Evolutionary conservation across 257 asterid genomes (phyloP).

Genomic region (Solanum paucissectum): DNA sequence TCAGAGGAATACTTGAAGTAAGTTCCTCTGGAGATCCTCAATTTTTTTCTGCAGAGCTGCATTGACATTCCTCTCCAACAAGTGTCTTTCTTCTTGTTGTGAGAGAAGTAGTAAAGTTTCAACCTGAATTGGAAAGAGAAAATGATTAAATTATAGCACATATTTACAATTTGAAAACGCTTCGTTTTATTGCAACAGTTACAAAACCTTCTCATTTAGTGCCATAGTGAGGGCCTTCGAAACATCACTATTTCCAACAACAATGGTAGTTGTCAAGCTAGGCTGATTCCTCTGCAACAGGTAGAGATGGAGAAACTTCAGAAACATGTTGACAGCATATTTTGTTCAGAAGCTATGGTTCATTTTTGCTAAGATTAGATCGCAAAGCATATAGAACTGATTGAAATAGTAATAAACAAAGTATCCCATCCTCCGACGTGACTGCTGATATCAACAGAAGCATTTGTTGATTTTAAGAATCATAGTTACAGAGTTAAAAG

Average conservation of each 20-base stretch:
- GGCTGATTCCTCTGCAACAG: constrained; percentile 35
- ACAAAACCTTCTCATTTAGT: constrained; percentile 79
- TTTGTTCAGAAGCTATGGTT: neutral
- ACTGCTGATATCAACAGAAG: neutral
- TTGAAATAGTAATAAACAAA: neutral
- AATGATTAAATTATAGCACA: neutral
- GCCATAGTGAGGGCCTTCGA: constrained; percentile 73
- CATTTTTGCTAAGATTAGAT: neutral
- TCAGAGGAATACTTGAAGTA: constrained; percentile 50
- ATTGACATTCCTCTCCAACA: constrained; percentile 73
- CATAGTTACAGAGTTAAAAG: neutral
- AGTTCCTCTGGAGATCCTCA: constrained; percentile 82
- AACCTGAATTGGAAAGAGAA: constrained; percentile 43
- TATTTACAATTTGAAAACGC: neutral
- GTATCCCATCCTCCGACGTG: neutral
- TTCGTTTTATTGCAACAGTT: constrained; percentile 3
- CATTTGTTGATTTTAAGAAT: neutral
- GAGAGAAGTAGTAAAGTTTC: constrained; percentile 68
- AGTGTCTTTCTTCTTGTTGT: constrained; percentile 85
- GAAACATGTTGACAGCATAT: neutral
- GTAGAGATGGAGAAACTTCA: constrained; percentile 4
- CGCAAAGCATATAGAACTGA: neutral
- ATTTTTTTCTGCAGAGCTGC: constrained; percentile 64
- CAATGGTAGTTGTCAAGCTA: constrained; percentile 17
- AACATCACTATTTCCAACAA: constrained; percentile 29